Conservation (phyloP, 768 basidiomycete genomes). For the Lactarius hatsudake region DNA sequence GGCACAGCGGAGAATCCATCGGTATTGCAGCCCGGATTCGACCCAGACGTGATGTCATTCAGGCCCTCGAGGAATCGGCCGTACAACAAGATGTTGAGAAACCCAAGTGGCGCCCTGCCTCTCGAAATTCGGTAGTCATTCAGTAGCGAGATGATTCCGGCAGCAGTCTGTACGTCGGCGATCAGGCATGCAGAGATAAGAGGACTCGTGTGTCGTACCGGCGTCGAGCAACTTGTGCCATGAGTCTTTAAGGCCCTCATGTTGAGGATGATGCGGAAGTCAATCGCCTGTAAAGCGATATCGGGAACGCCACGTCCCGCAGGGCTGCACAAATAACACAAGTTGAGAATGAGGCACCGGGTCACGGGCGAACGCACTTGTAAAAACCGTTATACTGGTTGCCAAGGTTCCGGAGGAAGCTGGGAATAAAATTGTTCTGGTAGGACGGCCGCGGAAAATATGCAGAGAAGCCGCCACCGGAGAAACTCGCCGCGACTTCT, state of each 20-base stretch:
- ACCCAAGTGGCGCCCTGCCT: not conserved
- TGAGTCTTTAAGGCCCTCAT: rapidly evolving
- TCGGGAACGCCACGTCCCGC: not conserved
- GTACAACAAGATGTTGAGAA: not conserved
- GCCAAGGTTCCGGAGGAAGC: not conserved
- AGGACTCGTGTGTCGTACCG: not conserved
- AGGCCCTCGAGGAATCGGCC: not conserved
- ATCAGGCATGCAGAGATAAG: not conserved
- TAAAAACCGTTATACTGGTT: not conserved
- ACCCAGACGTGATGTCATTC: not conserved
- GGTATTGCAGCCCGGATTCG: not conserved
- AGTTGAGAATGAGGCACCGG: not conserved
- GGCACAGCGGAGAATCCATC: not conserved
- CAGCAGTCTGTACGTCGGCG: not conserved
- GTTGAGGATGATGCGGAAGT: not conserved
- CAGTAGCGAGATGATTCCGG: not conserved
- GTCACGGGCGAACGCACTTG: not conserved
- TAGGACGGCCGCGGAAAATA: too few species aligned
- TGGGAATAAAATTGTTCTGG: too few species aligned
- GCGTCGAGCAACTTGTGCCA: not conserved
- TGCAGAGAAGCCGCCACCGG: too few species aligned
- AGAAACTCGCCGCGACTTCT: too few species aligned
- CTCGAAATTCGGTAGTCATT: not conserved
- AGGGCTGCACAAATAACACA: not conserved
- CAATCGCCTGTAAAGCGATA: not conserved